Conservation (phyloP, 2,329 filamentous ascomycete genomes). For the Alternaria ethzedia region DNA sequence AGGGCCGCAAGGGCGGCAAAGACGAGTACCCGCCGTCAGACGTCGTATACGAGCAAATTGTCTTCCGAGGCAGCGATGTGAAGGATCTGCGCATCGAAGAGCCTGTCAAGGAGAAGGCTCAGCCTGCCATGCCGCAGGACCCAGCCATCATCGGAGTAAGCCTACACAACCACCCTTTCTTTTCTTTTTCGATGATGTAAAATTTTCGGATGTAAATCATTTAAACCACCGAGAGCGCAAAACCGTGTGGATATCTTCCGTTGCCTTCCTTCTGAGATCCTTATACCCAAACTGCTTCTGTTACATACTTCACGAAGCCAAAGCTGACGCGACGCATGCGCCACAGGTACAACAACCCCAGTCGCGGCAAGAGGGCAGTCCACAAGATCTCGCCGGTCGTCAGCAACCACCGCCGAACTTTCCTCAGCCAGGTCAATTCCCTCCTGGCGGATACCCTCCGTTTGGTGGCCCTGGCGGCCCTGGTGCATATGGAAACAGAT, state of each 20-base stretch:
- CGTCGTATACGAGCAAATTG: constrained; percentile 96
- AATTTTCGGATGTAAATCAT: constrained; percentile 96
- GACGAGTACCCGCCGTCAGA: constrained; percentile 86
- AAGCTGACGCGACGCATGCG: constrained; percentile 34
- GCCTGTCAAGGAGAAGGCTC: constrained; percentile 72
- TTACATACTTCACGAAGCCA: constrained; percentile 13
- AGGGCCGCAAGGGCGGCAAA: constrained; percentile 81
- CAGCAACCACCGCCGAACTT: constrained; percentile 50
- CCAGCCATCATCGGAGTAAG: constrained; percentile 97
- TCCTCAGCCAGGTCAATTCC: constrained; percentile 51
- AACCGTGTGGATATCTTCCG: constrained; percentile 94
- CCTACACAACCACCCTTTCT: constrained; percentile 44
- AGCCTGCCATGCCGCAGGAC: constrained; percentile 84
- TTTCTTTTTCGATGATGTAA: constrained; percentile 76
- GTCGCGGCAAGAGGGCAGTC: constrained; percentile 25
- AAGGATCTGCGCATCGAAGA: constrained; percentile 97
- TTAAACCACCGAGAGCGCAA: constrained; percentile 88
- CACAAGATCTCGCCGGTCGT: constrained; percentile 34
- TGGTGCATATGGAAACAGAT: constrained; percentile 50
- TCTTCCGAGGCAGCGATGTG: constrained; percentile 97
- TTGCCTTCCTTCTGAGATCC: constrained; percentile 99
- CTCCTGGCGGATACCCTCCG: constrained; percentile 50
- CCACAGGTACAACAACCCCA: constrained; percentile 42
- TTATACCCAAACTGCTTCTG: constrained; percentile 12
- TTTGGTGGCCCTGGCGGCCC: constrained; percentile 50